Evolutionary conservation across 2,329 filamentous ascomycete genomes (phyloP).

Genomic region (Trichophaea hybrida): DNA sequence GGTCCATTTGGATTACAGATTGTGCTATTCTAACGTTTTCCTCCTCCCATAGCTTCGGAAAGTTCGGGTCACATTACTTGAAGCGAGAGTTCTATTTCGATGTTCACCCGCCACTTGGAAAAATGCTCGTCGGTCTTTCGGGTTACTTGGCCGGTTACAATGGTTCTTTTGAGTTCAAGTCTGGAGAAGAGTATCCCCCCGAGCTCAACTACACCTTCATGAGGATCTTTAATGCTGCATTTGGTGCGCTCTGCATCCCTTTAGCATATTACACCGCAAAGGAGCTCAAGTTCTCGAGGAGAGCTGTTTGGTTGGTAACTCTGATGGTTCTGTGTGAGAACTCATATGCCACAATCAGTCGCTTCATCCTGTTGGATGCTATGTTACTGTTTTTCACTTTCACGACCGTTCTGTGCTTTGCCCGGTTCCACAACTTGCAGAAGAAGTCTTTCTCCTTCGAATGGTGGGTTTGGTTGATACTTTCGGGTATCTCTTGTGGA

Average conservation of each 20-base stretch:
- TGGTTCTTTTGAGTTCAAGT: conserved; percentile 98
- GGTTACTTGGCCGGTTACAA: conserved; percentile 96
- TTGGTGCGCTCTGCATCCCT: conserved; percentile 82
- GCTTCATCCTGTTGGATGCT: conserved; percentile 94
- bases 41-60: conserved; percentile 56
- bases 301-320: conserved; percentile 86
- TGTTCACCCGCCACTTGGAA: conserved; percentile 87
- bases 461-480: conserved; percentile 88
- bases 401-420: conserved; percentile 91
- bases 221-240: conserved; percentile 92
- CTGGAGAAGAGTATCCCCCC: conserved; percentile 83
- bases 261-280: conserved; percentile 90
- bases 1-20: neutral
- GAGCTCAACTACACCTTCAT: conserved; percentile 97
- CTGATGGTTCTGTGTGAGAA: conserved; percentile 98
- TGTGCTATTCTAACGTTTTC: conserved; percentile 4
- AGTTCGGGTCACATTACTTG: conserved; percentile 97
- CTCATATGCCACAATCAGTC: conserved; percentile 96
- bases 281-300: conserved; percentile 71
- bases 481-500: conserved; percentile 89
- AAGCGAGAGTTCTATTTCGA: conserved; percentile 99
- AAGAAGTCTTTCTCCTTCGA: conserved; percentile 73
- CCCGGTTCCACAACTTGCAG: conserved; percentile 83
- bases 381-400: conserved; percentile 99
- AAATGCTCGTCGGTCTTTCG: conserved; percentile 94